Evolutionary conservation across 495 filamentous ascomycete genomes (phyloP).

Genomic region (Trichoderma gamsii): DNA sequence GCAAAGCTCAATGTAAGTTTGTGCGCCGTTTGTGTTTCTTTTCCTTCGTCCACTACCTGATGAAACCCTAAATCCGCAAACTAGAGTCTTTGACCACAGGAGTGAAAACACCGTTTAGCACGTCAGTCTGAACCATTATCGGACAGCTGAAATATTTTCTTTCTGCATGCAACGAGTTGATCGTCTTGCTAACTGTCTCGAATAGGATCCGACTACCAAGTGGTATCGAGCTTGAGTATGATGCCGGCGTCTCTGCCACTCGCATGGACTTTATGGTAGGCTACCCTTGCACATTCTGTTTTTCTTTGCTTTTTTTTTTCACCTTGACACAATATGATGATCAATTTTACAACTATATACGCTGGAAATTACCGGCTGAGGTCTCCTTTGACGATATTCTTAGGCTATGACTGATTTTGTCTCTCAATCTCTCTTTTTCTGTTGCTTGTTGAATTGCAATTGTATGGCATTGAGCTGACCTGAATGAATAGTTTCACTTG

Average conservation of each 20-base stretch:
- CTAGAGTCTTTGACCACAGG: slow-evolving; percentile 99
- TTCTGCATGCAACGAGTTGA: slow-evolving; percentile 20
- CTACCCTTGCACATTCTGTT: not conserved
- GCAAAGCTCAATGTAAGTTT: slow-evolving; percentile 14
- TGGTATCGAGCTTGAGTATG: slow-evolving; percentile 1
- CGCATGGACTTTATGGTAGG: slow-evolving; percentile 14
- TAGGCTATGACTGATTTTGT: slow-evolving; percentile 83
- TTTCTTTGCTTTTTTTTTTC: slow-evolving; percentile 11
- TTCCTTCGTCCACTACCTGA: slow-evolving; percentile 32
- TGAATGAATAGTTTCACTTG: not conserved
- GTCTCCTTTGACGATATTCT: slow-evolving; percentile 72
- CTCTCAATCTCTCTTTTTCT: not conserved
- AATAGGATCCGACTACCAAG: not conserved
- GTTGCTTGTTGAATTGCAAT: slow-evolving; percentile 8
- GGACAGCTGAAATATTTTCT: slow-evolving; percentile 19
- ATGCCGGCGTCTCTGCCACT: slow-evolving; percentile 12
- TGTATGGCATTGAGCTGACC: slow-evolving; percentile 15
- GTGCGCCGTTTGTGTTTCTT: not conserved
- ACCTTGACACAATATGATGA: slow-evolving; percentile 60
- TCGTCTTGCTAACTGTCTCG: slow-evolving; percentile 4
- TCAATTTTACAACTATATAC: slow-evolving; percentile 28
- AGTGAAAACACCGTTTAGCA: slow-evolving; percentile 94
- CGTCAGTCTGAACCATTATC: slow-evolving; percentile 87
- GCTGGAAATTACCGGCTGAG: slow-evolving; percentile 98
- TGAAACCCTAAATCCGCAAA: slow-evolving; percentile 86